These are phyloP conservation scores for Hyphopichia pseudoburtonii DNA, from an alignment of 1,139 yeast genomes.

Conservation along the genomic window DNA sequence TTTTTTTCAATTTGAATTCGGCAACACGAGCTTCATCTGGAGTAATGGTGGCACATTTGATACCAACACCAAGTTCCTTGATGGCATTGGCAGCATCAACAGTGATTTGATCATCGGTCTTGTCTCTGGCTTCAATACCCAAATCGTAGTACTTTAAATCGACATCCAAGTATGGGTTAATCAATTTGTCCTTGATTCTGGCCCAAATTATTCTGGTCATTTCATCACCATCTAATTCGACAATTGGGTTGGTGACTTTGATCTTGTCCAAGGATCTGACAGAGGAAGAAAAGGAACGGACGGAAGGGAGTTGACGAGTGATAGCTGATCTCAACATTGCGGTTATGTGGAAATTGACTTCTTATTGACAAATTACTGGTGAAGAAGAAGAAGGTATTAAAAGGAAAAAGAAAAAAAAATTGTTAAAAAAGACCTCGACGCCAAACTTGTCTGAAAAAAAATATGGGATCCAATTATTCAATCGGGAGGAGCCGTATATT, in stretches of 20 bases:
- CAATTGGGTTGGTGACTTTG: slow-evolving; percentile 69
- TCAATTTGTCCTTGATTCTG: slow-evolving; percentile 65
- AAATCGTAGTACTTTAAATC: slow-evolving; percentile 77
- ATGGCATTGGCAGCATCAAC: slow-evolving; percentile 76
- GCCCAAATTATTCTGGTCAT: slow-evolving; percentile 87
- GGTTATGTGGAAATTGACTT: no score
- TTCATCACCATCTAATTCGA: slow-evolving; percentile 84
- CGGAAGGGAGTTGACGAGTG: slow-evolving; percentile 10
- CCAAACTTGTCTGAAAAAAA: no score
- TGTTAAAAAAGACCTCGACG: no score
- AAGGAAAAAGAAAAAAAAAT: neutral
- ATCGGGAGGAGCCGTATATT: no score
- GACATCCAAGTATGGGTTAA: slow-evolving; percentile 68
- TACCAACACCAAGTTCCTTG: slow-evolving; percentile 73
- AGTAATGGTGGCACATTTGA: slow-evolving; percentile 84
- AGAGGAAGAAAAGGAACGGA: slow-evolving; percentile 24
- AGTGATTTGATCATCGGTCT: slow-evolving; percentile 72
- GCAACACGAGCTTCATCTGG: slow-evolving; percentile 82
- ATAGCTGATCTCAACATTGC: slow-evolving; percentile 15
- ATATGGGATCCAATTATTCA: no score
- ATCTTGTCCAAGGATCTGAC: slow-evolving; percentile 47
- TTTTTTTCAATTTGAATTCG: slow-evolving; percentile 71
- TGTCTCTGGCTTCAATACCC: slow-evolving; percentile 68
- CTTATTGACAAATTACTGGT: no score
- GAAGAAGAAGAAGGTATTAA: neutral